Evolutionary conservation across 2,329 filamentous ascomycete genomes (phyloP).

Genomic region (Trichoderma citrinoviride): DNA sequence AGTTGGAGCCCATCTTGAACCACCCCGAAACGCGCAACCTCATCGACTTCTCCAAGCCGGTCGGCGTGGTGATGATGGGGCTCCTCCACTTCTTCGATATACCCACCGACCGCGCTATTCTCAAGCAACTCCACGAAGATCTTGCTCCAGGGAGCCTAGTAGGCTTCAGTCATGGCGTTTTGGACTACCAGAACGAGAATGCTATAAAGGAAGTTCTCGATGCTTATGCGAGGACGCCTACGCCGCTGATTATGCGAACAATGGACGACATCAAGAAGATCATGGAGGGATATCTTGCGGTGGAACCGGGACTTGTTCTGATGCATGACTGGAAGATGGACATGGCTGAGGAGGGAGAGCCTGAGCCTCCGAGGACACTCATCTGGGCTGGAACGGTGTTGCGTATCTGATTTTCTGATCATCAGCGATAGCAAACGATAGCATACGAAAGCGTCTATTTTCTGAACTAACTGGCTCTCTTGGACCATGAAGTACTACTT

Average conservation of each 20-base stretch:
- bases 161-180: neutral
- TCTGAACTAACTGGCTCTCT: too few species aligned
- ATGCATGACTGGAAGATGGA: conserved; percentile 8
- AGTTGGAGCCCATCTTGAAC: conserved; percentile 5
- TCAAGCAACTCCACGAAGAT: neutral
- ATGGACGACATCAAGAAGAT: neutral
- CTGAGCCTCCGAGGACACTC: neutral
- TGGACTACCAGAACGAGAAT: neutral
- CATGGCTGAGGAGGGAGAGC: conserved; percentile 12
- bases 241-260: neutral
- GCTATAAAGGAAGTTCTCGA: neutral
- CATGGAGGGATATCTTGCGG: neutral
- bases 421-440: too few species aligned
- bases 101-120: neutral
- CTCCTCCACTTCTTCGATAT: conserved; percentile 2
- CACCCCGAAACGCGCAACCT: conserved; percentile 9
- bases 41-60: conserved; percentile 13
- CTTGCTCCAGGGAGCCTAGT: neutral
- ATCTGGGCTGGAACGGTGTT: neutral
- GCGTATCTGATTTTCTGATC: neutral
- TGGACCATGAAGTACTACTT: too few species aligned
- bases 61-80: conserved; percentile 15
- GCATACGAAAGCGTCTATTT: too few species aligned
- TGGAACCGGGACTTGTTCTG: neutral
- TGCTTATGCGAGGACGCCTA: neutral